phyloP scores from a whole-genome alignment of 805 yeast species.

The Sugiyamaella boreocaroliniensis region DNA sequence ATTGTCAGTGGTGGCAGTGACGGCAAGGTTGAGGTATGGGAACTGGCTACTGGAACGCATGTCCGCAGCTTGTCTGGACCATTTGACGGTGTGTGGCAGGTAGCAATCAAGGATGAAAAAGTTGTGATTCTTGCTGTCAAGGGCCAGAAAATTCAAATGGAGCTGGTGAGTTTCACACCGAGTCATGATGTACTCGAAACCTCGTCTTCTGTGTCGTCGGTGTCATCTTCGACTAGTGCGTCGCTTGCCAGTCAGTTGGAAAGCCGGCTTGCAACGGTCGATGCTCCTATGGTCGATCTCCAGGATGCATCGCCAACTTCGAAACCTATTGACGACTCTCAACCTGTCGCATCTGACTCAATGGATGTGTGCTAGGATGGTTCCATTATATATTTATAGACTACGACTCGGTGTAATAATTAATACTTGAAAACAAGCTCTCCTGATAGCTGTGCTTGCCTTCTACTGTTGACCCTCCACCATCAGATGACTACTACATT shows the following conservation, averaged over 20 bases:
- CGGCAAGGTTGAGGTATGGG: slow-evolving; percentile 39
- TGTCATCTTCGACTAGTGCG: neutral
- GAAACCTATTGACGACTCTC: neutral
- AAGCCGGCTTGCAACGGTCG: neutral
- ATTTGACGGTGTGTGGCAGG: slow-evolving; percentile 37
- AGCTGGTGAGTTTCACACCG: slow-evolving; percentile 34
- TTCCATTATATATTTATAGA: neutral
- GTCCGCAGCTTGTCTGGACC: slow-evolving; percentile 32
- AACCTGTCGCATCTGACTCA: neutral
- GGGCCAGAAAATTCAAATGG: slow-evolving; percentile 28
- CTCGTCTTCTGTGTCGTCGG: neutral
- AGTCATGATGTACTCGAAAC: neutral
- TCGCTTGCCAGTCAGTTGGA: neutral
- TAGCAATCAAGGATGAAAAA: slow-evolving; percentile 35
- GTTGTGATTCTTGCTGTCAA: slow-evolving; percentile 33
- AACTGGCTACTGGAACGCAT: slow-evolving; percentile 33
- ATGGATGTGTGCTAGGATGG: neutral
- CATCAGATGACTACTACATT: no score
- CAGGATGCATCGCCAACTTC: neutral
- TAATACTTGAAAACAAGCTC: no score
- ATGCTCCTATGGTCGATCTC: neutral
- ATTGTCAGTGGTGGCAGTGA: slow-evolving; percentile 39
- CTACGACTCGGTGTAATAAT: neutral
- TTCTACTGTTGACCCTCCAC: no score
- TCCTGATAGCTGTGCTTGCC: no score